phyloP scores from a whole-genome alignment of 805 yeast species.

The Starmerella davenportii region DNA sequence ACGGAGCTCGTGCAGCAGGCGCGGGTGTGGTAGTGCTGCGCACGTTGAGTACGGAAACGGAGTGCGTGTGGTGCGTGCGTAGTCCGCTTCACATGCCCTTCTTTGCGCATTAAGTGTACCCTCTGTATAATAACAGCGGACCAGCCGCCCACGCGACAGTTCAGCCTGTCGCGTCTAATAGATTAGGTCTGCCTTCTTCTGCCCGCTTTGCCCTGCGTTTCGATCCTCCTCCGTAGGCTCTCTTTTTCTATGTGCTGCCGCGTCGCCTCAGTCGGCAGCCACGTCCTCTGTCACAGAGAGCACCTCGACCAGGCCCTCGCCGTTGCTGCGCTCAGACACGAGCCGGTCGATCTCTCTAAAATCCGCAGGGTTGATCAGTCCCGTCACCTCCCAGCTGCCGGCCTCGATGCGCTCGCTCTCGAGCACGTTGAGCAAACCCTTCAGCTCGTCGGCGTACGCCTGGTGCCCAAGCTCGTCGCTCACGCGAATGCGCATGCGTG shows the following conservation, averaged over 20 bases:
- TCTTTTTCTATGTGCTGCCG: no score
- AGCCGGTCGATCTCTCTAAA: slow-evolving; percentile 53
- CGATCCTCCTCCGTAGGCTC: no score
- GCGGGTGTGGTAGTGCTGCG: slow-evolving; percentile 18
- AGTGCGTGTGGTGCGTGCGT: no score
- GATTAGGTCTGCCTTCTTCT: no score
- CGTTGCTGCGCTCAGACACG: slow-evolving; percentile 34
- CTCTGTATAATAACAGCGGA: no score
- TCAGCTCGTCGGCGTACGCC: slow-evolving; percentile 28
- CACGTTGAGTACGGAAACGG: neutral
- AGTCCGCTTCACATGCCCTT: no score
- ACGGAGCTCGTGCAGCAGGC: slow-evolving; percentile 19
- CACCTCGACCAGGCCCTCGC: slow-evolving; percentile 59
- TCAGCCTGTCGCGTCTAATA: no score
- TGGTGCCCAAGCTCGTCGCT: slow-evolving; percentile 30
- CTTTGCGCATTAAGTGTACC: no score
- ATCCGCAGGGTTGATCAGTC: slow-evolving; percentile 70
- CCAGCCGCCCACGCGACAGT: no score
- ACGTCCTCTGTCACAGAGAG: slow-evolving; percentile 27
- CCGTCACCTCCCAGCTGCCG: slow-evolving; percentile 37
- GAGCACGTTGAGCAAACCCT: slow-evolving; percentile 26
- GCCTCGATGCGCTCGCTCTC: slow-evolving; percentile 27
- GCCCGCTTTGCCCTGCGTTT: no score
- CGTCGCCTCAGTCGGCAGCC: no score
- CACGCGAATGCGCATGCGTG: slow-evolving; percentile 71